Evolutionary conservation across 306 rosid genomes (phyloP), one percentile per base, ranked within the genome.

Genomic region (Castanea crenata): DNA sequence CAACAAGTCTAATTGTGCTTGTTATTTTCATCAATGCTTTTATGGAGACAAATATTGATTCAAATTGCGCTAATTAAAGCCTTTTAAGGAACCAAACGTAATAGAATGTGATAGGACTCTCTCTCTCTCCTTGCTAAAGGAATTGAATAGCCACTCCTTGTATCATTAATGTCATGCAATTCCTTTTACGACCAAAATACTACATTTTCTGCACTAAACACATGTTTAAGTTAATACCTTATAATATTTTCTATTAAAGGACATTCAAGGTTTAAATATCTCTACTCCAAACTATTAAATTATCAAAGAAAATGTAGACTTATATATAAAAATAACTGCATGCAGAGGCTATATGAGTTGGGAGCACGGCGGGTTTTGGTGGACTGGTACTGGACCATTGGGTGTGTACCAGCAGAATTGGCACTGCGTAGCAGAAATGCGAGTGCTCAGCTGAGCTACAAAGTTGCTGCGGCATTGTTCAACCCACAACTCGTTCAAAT

Each of bases 351-450:
- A 6, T 87, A 93, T 65, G 92, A 91, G 58, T 82, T 93, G 59
- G 97, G 98, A 54, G 91, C 86, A 65, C 87, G 97, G 0, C 83
- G 94, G 77, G 95, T 92, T 31, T 9, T 94, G 57, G 98, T 94
- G 83, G 83, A 94, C 98, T 0, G 96, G 97, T 13, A 94, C 97
- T 0, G 98, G 98, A 27, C 98, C 98, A 19, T 21, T 94, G 54
- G 98, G 98, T 94, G 98, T 62, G 98, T 89, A 4, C 98, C 98
- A 0, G 97, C 98, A 5, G 98, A 94, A 57, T 75, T 91, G 87
- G 98, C 97, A 0, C 1, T 31, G 85, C 55, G 90, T 52, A 27
- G 95, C 83, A 19, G 7, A 0, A 86, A 84, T 12, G 97, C 0
- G 58, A 88, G 56, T 94, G 98, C 51, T 38, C 89, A 0, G 9